Evolutionary conservation across 169 alveolate species (phyloP).

Genomic region (Plasmodium reichenowi): DNA sequence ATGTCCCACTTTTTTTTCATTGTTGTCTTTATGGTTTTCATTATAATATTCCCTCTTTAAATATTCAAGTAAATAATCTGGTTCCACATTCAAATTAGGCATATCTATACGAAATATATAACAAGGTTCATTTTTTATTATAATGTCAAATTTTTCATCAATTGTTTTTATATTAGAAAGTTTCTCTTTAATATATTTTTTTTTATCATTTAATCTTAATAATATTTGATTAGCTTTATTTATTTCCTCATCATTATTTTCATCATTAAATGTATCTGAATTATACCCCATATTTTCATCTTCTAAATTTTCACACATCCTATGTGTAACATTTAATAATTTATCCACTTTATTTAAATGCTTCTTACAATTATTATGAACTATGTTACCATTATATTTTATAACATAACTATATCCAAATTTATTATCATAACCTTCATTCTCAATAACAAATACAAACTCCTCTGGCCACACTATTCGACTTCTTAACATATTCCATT

Average conservation of each 20-base stretch:
- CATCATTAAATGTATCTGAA: conserved; percentile 6
- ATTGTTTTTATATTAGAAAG: conserved; percentile 26
- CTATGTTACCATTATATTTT: conserved; percentile 63
- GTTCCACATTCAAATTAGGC: conserved; percentile 19
- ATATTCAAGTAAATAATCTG: conserved; percentile 9
- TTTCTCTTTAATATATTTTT: conserved; percentile 21
- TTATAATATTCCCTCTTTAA: conserved; percentile 14
- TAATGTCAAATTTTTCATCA: conserved; percentile 55
- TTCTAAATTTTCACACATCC: conserved; percentile 33
- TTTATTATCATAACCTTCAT: conserved; percentile 59
- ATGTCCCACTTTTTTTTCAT: too few species aligned
- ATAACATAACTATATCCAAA: conserved; percentile 62
- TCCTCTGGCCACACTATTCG: conserved; percentile 63
- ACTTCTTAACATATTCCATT: conserved; percentile 21
- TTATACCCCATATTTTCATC: conserved; percentile 8
- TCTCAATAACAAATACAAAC: conserved; percentile 47
- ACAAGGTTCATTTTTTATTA: conserved; percentile 7
- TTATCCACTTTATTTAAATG: conserved; percentile 24
- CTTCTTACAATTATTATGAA: conserved; percentile 32
- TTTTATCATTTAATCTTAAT: conserved; percentile 54
- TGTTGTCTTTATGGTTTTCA: background rate
- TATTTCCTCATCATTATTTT: conserved; percentile 15
- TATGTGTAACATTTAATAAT: conserved; percentile 18
- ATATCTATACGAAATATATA: conserved; percentile 28
- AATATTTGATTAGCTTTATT: conserved; percentile 69